phyloP scores from a whole-genome alignment of 1,284 basidiomycete species.

The Puccinia triticina region DNA sequence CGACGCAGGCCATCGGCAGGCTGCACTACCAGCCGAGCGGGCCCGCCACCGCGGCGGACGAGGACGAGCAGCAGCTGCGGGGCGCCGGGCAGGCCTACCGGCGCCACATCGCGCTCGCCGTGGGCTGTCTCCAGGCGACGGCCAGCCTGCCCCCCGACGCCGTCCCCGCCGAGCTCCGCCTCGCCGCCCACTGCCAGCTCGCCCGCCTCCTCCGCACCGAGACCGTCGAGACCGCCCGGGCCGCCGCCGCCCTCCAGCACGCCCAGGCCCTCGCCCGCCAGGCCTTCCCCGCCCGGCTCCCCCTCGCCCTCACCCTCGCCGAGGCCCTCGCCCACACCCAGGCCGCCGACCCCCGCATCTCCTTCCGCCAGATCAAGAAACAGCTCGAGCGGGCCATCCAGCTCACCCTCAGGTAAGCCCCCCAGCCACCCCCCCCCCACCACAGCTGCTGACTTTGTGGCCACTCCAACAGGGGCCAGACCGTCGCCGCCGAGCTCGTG shows the following conservation, averaged over 20 bases:
- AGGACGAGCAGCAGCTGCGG: too few species aligned
- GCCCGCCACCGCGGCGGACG: background rate
- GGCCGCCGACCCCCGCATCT: background rate
- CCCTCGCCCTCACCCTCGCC: background rate
- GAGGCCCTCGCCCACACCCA: background rate
- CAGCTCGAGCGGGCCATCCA: conserved; percentile 26
- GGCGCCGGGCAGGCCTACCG: conserved; percentile 8
- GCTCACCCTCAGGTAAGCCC: background rate
- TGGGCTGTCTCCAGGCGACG: background rate
- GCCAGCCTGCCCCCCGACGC: background rate
- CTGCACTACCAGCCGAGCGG: background rate
- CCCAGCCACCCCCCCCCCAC: background rate
- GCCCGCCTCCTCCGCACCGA: background rate
- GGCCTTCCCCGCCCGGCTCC: background rate
- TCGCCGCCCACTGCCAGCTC: background rate
- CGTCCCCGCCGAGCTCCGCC: background rate
- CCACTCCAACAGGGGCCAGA: background rate
- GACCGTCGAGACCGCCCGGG: background rate
- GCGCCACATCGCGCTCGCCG: conserved; percentile 20
- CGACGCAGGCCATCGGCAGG: background rate
- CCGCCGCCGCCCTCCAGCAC: background rate
- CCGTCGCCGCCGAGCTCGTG: background rate
- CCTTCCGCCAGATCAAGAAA: conserved; percentile 38
- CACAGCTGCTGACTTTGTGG: background rate
- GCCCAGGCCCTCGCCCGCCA: background rate